Base-by-base conservation (phyloP, 148 eudicot genomes). In the Cornus suecica region DNA sequence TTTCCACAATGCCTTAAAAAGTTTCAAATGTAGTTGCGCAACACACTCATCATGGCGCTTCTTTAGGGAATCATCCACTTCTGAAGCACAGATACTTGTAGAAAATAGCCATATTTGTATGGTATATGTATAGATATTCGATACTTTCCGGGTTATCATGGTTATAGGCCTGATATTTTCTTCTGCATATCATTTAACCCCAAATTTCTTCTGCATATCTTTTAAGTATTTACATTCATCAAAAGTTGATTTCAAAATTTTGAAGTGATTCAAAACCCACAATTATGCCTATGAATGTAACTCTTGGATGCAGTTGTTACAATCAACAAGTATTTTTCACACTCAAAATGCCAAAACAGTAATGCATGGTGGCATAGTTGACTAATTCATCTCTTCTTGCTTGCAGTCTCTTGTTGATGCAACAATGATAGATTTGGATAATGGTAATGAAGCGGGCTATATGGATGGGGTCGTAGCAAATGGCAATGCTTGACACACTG, bases 391-490 rank as follows among this genome's bases (percentile, higher is more conserved):
- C 26, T 62, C n/a, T 41, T 52, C 78, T 30, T 82, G 29, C 54
- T 73, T 84, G 79, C 88, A 92, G 97, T 86, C 81, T 82, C 86
- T 90, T 74, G 88, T 90, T 11, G 81, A 85, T 58, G 81, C 90
- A 74, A 84, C 86, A 68, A 77, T 77, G 74, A 69, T 76, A 76
- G 97, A 88, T 76, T 67, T 90, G 63, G 90, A 83, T 65, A 69
- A 61, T 75, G 83, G 79, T 66, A 76, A 74, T 73, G 81, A 69
- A 61, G 42, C 84, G 63, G 65, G 65, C 31, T 67, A 20, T 28
- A 66, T 74, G 70, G 80, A 77, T 61, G 75, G 69, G 41, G 62
- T 75, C 68, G 71, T 80, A 26, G 65, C 73, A 60, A 84, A 80
- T 82, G 81, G 77, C 9, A 52, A 71, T 77, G 68, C 70, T 54